These are phyloP conservation scores for Colletotrichum sansevieriae DNA, from an alignment of 2,329 filamentous ascomycete species.

Conservation along the genomic window DNA sequence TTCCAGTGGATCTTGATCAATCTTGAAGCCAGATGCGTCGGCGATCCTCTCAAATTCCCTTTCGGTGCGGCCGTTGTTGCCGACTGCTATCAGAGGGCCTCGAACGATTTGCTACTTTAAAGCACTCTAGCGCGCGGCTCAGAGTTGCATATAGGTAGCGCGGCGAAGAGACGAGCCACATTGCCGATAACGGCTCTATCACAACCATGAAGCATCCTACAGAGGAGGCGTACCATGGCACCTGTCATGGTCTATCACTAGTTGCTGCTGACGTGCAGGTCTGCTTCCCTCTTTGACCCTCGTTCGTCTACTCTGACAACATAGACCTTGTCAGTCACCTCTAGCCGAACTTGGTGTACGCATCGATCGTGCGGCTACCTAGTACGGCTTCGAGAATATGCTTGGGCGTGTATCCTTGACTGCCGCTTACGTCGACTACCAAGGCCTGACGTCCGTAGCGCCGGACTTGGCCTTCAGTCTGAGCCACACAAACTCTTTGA, in stretches of 20 bases:
- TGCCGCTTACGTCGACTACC: slow-evolving; percentile 52
- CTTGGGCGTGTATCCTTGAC: slow-evolving; percentile 45
- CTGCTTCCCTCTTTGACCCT: slow-evolving; percentile 33
- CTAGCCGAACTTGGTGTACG: slow-evolving; percentile 48
- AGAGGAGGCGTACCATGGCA: slow-evolving; percentile 52
- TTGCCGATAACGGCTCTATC: slow-evolving; percentile 48
- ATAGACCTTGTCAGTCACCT: slow-evolving; percentile 46
- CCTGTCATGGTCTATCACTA: slow-evolving; percentile 42
- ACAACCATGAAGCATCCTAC: slow-evolving; percentile 54
- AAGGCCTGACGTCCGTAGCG: slow-evolving; percentile 21
- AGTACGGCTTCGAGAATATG: slow-evolving; percentile 44
- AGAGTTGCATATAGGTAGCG: slow-evolving; percentile 41
- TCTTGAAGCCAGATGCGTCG: slow-evolving; percentile 1
- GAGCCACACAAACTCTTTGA: slow-evolving; percentile 49
- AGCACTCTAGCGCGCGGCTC: slow-evolving; percentile 25
- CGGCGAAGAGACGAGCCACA: slow-evolving; percentile 46
- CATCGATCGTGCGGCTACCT: slow-evolving; percentile 46
- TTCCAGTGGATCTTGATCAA: slow-evolving; percentile 15
- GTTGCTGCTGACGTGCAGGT: background rate
- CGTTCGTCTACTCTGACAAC: slow-evolving; percentile 22
- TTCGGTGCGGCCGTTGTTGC: background rate
- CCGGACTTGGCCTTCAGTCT: slow-evolving; percentile 22
- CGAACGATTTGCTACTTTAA: slow-evolving; percentile 5
- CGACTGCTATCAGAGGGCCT: slow-evolving; percentile 3
- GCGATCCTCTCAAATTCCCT: slow-evolving; percentile 14